phyloP scores from a whole-genome alignment of 495 filamentous ascomycete species.

The Lentithecium fluviatile region DNA sequence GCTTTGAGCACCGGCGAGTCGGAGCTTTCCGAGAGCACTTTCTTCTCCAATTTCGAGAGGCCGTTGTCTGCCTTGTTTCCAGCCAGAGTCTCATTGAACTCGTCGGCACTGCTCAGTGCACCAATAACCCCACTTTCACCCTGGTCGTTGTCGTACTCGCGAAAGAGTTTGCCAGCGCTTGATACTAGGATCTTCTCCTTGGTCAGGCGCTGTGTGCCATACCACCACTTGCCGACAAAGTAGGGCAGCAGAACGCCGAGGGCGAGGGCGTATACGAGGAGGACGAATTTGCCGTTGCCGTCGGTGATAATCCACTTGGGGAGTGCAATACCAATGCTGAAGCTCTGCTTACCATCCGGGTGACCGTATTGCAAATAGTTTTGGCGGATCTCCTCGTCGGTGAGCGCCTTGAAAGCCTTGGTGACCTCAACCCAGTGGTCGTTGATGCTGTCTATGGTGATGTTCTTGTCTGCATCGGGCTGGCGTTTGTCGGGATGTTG shows the following conservation, averaged over 20 bases:
- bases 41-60: slow-evolving; percentile 76
- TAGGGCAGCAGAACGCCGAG: slow-evolving; percentile 90
- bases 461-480: slow-evolving; percentile 78
- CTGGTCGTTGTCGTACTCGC: slow-evolving; percentile 81
- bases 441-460: slow-evolving; percentile 82
- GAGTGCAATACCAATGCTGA: slow-evolving; percentile 95
- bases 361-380: slow-evolving; percentile 95
- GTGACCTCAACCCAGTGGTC: slow-evolving; percentile 88
- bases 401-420: slow-evolving; percentile 96
- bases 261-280: slow-evolving; percentile 81
- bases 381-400: slow-evolving; percentile 93
- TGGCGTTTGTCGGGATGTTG: slow-evolving; percentile 91
- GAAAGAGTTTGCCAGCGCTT: slow-evolving; percentile 90
- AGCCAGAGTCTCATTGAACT: slow-evolving; percentile 70
- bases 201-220: slow-evolving; percentile 86
- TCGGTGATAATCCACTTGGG: slow-evolving; percentile 90
- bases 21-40: slow-evolving; percentile 61
- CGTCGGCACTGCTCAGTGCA: slow-evolving; percentile 77
- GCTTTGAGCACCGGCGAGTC: slow-evolving; percentile 52
- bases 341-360: slow-evolving; percentile 95
- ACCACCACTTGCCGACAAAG: slow-evolving; percentile 96
- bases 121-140: slow-evolving; percentile 74
- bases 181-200: slow-evolving; percentile 88
- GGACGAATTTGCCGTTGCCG: slow-evolving; percentile 91
- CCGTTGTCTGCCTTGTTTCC: slow-evolving; percentile 73